Evolutionary conservation across 2,329 filamentous ascomycete genomes (phyloP).

Genomic region (Paraconiothyrium sp.): DNA sequence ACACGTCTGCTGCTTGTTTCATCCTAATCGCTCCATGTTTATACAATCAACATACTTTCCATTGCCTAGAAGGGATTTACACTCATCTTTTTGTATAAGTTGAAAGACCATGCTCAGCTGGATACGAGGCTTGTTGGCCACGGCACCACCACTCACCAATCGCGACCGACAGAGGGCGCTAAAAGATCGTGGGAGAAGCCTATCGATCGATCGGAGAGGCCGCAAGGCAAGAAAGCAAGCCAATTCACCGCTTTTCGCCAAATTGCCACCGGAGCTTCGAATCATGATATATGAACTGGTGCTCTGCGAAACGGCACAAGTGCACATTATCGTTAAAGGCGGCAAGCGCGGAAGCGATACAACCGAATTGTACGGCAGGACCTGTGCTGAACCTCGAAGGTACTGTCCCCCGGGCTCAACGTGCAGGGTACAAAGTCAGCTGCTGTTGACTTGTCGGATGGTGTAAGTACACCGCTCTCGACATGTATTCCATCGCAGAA

Average conservation of each 20-base stretch:
- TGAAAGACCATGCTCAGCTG: background rate
- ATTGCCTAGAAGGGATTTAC: background rate
- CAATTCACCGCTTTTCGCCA: conserved; percentile 14
- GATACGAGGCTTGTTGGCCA: background rate
- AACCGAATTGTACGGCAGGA: conserved; percentile 8
- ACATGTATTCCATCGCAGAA: background rate
- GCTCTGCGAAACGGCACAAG: conserved; percentile 13
- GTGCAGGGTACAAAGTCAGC: conserved; percentile 13
- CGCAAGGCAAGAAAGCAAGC: background rate
- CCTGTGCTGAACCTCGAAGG: conserved; percentile 1
- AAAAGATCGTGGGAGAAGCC: background rate
- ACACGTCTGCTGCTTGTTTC: conserved; percentile 1
- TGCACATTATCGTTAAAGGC: conserved; percentile 12
- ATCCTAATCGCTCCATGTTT: background rate
- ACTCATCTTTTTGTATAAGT: too few relatives aligned
- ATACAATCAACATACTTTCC: background rate
- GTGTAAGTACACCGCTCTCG: conserved; percentile 3
- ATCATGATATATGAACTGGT: conserved; percentile 18
- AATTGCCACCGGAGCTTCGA: conserved; percentile 11
- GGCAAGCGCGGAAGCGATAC: background rate
- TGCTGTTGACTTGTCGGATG: conserved; percentile 13
- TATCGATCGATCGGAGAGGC: background rate
- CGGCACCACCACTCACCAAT: background rate
- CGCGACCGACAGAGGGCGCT: conserved; percentile 4
- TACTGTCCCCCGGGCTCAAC: conserved; percentile 1